Conservation (phyloP, 371 early-diverging fungal species). For the Mortierella sp. region DNA sequence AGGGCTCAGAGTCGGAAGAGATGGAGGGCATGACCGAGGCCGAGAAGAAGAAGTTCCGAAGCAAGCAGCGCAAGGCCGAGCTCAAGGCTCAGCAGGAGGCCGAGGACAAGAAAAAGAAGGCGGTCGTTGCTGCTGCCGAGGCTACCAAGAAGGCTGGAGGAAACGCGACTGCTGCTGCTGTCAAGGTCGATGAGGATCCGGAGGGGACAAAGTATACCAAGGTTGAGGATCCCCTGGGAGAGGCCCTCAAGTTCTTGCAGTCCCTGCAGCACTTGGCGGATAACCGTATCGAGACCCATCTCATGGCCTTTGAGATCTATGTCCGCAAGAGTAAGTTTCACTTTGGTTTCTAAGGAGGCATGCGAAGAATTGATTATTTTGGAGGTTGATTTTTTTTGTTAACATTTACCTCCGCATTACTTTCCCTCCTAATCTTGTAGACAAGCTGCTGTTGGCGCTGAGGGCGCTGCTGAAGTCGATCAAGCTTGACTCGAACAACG, state of each 20-base stretch:
- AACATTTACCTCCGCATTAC: not conserved
- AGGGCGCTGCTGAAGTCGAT: constrained; percentile 73
- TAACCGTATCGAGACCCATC: constrained; percentile 71
- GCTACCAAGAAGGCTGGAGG: constrained; percentile 55
- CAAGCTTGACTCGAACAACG: constrained; percentile 64
- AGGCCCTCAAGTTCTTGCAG: constrained; percentile 82
- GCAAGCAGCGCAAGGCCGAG: constrained; percentile 59
- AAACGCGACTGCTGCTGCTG: not conserved
- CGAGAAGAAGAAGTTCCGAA: constrained; percentile 68
- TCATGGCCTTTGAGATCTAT: constrained; percentile 83
- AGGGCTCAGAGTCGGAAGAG: constrained; percentile 59
- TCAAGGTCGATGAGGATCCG: constrained; percentile 54
- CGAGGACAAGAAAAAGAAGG: constrained; percentile 49
- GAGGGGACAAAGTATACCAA: constrained; percentile 55
- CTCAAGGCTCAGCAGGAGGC: constrained; percentile 54
- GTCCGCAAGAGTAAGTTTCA: constrained; percentile 72
- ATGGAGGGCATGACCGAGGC: constrained; percentile 72
- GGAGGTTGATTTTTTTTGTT: not conserved
- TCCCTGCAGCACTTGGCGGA: constrained; percentile 75
- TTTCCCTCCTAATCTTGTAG: constrained; percentile 20
- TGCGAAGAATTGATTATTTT: not conserved
- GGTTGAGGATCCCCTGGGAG: constrained; percentile 76
- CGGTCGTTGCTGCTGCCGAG: constrained; percentile 47
- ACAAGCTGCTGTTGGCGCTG: constrained; percentile 82
- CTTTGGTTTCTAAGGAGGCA: not conserved